Evolutionary conservation across 345 rosid genomes (phyloP).

Genomic region (Salix viminalis): DNA sequence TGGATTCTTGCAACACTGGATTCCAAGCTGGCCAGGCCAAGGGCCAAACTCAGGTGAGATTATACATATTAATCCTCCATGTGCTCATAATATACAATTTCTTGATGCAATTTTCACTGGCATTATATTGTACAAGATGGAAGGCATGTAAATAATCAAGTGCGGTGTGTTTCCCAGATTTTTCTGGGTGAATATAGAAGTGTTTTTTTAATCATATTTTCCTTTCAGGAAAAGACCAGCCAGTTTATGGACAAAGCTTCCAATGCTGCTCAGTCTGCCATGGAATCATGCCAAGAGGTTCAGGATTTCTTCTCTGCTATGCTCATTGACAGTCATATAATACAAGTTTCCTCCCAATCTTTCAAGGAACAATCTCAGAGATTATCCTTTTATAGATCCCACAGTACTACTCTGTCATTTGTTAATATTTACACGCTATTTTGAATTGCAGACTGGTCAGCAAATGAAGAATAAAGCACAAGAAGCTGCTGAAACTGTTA

Average conservation of each 20-base stretch:
- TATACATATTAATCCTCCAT: not conserved
- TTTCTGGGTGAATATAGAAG: no score
- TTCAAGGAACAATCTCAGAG: no score
- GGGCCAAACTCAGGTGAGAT: slow-evolving; percentile 33
- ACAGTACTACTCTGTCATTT: no score
- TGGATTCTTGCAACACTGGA: slow-evolving; percentile 13
- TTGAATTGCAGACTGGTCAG: slow-evolving; percentile 27
- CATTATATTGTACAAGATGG: no score
- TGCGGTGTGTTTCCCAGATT: no score
- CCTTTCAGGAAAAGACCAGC: slow-evolving; percentile 26
- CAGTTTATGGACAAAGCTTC: slow-evolving; percentile 21
- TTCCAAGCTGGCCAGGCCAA: slow-evolving; percentile 31
- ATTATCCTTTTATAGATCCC: no score
- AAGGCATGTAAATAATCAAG: no score
- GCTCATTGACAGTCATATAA: no score
- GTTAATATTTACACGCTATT: not conserved
- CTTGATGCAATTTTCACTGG: no score
- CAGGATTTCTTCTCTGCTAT: not conserved
- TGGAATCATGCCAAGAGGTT: slow-evolving; percentile 31
- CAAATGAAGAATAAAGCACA: slow-evolving; percentile 31
- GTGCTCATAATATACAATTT: no score
- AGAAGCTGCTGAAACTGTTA: slow-evolving; percentile 24
- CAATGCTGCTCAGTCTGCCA: slow-evolving; percentile 22
- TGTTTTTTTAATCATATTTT: no score
- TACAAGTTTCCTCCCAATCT: no score